phyloP scores from a whole-genome alignment of 192 early-diverging fungal genomes.

The Linnemannia zychae region DNA sequence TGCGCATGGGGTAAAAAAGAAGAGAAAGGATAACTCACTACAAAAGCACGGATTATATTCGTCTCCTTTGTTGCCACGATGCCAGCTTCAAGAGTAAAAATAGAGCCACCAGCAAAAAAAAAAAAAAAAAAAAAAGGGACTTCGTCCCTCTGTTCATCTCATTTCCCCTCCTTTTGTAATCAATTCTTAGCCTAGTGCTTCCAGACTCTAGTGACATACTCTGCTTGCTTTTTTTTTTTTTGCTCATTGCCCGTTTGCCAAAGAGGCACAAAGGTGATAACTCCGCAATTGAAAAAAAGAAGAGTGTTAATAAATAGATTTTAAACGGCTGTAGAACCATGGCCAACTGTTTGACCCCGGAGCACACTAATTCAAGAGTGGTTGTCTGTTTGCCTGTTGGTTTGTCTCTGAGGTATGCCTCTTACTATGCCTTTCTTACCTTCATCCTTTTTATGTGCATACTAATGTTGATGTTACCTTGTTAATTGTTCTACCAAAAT shows the following conservation, averaged over 20 bases:
- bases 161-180: too few relatives aligned
- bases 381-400: too few relatives aligned
- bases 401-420: too few relatives aligned
- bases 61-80: not conserved
- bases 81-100: not conserved
- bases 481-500: not conserved
- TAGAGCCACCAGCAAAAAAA: not conserved
- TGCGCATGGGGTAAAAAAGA: too few relatives aligned
- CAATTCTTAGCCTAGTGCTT: not conserved
- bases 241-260: not conserved
- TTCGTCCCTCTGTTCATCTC: not conserved
- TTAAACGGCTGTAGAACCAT: not conserved
- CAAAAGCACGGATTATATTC: not conserved
- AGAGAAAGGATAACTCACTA: too few relatives aligned
- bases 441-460: too few relatives aligned
- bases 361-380: not conserved
- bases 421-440: too few relatives aligned
- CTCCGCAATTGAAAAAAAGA: constrained; percentile 1
- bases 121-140: not conserved
- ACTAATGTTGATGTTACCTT: too few relatives aligned
- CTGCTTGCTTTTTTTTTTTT: not conserved
- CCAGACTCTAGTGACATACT: not conserved
- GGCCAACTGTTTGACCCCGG: not conserved
- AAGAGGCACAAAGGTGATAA: not conserved
- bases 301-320: not conserved